phyloP scores from a whole-genome alignment of 2,329 filamentous ascomycete genomes.

The Diaporthe sp. region DNA sequence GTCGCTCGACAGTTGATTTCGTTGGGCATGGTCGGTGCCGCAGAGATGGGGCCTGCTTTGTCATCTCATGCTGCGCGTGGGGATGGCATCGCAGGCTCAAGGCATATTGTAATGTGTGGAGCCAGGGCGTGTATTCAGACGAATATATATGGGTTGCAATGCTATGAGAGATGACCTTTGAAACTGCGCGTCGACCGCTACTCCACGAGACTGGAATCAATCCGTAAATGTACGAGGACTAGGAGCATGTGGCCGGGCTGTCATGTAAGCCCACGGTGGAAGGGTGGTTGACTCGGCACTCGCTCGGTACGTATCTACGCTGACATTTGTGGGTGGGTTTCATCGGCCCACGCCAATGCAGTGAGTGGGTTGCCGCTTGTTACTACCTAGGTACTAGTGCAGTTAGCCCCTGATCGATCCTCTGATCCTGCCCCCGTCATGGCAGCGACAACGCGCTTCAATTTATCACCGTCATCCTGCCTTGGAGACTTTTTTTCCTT shows the following conservation, averaged over 20 bases:
- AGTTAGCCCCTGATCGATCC: slow-evolving; percentile 21
- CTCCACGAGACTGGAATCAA: background rate
- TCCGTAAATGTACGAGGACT: background rate
- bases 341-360: slow-evolving; percentile 22
- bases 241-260: background rate
- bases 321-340: slow-evolving; percentile 23
- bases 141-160: background rate
- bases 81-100: background rate
- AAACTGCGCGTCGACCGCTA: background rate
- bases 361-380: background rate
- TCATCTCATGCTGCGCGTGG: slow-evolving; percentile 8
- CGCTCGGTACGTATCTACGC: background rate
- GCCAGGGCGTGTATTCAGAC: background rate
- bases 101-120: background rate
- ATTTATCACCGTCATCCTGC: slow-evolving; percentile 22
- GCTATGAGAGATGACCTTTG: background rate
- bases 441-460: background rate
- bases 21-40: background rate
- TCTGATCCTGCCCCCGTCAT: slow-evolving; percentile 8
- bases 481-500: background rate
- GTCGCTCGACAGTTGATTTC: background rate
- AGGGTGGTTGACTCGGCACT: background rate
- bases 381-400: background rate
- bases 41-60: background rate
- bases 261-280: background rate